phyloP scores from a whole-genome alignment of 176 grass and related monocot genomes.

The Hordeum vulgare region MorexV3_pseudomolecules_assembly NC_058522.1:1993869-1994368 shows the following conservation, averaged over 20 bases:
- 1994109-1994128: neutral
- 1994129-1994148: neutral
- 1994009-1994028: too few relatives aligned
- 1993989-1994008: too few relatives aligned
- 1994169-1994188: neutral
- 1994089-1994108: neutral
- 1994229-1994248: neutral
- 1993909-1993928: too few relatives aligned
- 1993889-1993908: too few relatives aligned
- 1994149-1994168: neutral
- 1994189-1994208: neutral
- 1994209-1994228: neutral
- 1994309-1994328: neutral
- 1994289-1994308: neutral
- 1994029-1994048: too few relatives aligned
- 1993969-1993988: too few relatives aligned
- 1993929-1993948: too few relatives aligned
- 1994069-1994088: neutral
- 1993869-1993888: too few relatives aligned
- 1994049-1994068: too few relatives aligned
- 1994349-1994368: neutral
- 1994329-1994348: too few relatives aligned
- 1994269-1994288: neutral
- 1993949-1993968: too few relatives aligned
- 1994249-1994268: neutral